phyloP scores from a whole-genome alignment of 257 asterid species.

The Cruciata laevipes region DNA sequence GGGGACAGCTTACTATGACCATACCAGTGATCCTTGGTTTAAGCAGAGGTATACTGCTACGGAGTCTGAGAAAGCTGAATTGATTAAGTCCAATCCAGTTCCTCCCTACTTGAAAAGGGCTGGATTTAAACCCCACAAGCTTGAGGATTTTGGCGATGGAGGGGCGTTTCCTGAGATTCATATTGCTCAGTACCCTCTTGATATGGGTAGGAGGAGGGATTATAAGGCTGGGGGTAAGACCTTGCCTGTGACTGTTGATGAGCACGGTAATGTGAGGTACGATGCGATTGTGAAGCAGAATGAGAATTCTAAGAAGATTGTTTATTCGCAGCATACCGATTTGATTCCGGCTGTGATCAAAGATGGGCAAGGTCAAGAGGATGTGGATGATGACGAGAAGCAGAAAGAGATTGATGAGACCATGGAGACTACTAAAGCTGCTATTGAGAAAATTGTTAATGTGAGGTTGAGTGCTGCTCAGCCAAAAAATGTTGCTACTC shows the following conservation, averaged over 20 bases:
- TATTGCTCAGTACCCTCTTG: slow-evolving; percentile 77
- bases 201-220: slow-evolving; percentile 58
- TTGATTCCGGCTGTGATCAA: slow-evolving; percentile 70
- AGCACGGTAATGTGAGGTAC: slow-evolving; percentile 70
- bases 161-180: slow-evolving; percentile 92
- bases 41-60: slow-evolving; percentile 46
- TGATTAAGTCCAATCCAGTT: slow-evolving; percentile 50
- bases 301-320: slow-evolving; percentile 80
- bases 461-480: slow-evolving; percentile 92
- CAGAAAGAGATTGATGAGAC: slow-evolving; percentile 77
- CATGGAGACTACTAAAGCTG: slow-evolving; percentile 70
- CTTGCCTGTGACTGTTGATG: slow-evolving; percentile 78
- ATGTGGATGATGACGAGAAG: slow-evolving; percentile 73
- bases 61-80: slow-evolving; percentile 49
- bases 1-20: slow-evolving; percentile 31
- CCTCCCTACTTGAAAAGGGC: slow-evolving; percentile 72
- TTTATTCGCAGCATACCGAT: slow-evolving; percentile 69
- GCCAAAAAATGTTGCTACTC: slow-evolving; percentile 77
- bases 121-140: slow-evolving; percentile 76
- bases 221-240: slow-evolving; percentile 57
- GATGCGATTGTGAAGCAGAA: slow-evolving; percentile 82
- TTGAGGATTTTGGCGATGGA: slow-evolving; percentile 86
- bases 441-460: slow-evolving; percentile 84
- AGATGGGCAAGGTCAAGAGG: slow-evolving; percentile 45
- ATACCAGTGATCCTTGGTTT: slow-evolving; percentile 47